These are phyloP conservation scores for Triticum urartu DNA, from an alignment of 176 grass and related monocot species.

Conservation along the genomic window DNA sequence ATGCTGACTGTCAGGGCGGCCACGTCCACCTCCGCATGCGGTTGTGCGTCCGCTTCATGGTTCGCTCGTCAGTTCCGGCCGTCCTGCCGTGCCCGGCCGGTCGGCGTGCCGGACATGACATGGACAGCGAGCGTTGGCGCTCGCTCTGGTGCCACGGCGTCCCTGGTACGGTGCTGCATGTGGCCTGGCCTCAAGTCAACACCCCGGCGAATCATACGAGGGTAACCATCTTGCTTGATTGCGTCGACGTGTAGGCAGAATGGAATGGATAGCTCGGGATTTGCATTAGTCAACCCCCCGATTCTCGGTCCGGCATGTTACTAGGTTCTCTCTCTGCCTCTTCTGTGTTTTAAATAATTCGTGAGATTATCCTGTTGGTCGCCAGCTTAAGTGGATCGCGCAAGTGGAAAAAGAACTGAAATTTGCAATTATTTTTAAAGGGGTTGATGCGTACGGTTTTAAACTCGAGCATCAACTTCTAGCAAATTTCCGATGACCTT, in stretches of 20 bases:
- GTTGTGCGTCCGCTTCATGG: neutral
- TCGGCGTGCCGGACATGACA: neutral
- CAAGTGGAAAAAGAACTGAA: no score
- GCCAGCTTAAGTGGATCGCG: neutral
- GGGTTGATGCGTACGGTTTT: no score
- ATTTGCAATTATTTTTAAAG: no score
- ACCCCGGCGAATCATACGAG: neutral
- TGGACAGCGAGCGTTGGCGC: neutral
- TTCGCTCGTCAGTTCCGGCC: neutral
- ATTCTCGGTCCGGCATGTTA: neutral
- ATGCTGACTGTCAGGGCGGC: neutral
- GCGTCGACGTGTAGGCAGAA: neutral
- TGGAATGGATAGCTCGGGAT: neutral
- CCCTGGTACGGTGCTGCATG: neutral
- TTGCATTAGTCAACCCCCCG: neutral
- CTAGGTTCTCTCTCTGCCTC: neutral
- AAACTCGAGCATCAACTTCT: no score
- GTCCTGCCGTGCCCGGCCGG: neutral
- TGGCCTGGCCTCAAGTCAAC: neutral
- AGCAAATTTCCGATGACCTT: no score
- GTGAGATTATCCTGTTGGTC: neutral
- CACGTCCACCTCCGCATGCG: neutral
- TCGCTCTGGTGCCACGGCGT: neutral
- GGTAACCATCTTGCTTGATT: neutral
- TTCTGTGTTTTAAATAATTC: neutral